Evolutionary conservation across 164 flowering plant species (phyloP).

Genomic region (Protea cynaroides): DNA sequence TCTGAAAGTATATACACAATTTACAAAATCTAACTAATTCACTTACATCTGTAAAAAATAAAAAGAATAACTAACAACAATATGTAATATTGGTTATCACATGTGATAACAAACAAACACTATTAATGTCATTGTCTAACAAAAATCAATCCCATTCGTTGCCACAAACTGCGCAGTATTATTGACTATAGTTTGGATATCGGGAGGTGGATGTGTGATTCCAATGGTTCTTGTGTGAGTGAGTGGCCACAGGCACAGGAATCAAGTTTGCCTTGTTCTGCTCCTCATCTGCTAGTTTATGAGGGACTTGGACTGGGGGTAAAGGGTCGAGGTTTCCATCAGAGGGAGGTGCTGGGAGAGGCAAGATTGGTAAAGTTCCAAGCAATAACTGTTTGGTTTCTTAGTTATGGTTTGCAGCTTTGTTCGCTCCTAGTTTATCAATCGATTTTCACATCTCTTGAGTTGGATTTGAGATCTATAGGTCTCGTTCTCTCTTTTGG

Average conservation of each 20-base stretch:
- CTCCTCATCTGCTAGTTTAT: constrained; percentile 32
- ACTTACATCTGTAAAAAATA: too few species aligned
- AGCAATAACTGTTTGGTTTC: too few species aligned
- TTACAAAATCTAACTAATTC: too few species aligned
- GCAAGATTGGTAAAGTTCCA: constrained; percentile 53
- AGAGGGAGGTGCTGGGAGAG: constrained; percentile 84
- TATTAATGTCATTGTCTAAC: not conserved
- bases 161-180: constrained; percentile 90
- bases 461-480: too few species aligned
- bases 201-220: constrained; percentile 95
- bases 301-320: constrained; percentile 58
- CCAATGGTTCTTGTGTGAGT: constrained; percentile 92
- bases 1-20: too few species aligned
- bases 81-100: too few species aligned
- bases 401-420: too few species aligned
- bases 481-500: too few species aligned
- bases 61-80: too few species aligned
- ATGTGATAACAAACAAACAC: too few species aligned
- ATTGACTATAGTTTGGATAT: constrained; percentile 81
- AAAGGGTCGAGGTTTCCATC: constrained; percentile 79
- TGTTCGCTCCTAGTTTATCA: too few species aligned
- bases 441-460: too few species aligned
- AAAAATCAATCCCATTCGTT: constrained; percentile 89
- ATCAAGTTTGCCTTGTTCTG: constrained; percentile 23
- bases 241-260: constrained; percentile 69